Percentiles rank a stretch among this genome's conserved stretches.
Conservation (phyloP, 192 early-diverging fungal species). For the Entrophospora sp. region DNA sequence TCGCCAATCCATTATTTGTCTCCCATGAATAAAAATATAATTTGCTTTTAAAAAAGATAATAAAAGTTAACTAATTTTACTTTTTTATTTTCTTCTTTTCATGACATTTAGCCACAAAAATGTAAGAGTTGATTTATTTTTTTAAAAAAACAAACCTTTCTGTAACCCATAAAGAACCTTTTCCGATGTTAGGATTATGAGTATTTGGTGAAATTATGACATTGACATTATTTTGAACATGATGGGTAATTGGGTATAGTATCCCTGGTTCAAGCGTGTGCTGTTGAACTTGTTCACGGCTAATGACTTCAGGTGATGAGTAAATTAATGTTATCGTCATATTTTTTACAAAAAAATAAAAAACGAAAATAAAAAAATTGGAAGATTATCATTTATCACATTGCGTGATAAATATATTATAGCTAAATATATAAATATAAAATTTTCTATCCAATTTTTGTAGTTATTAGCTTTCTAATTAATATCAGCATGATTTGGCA, state of each 20-base stretch:
- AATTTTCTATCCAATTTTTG: too few relatives aligned
- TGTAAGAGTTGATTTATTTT: neutral
- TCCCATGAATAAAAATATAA: constrained; percentile 38
- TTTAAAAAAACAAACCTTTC: constrained; percentile 27
- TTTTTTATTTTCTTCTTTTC: neutral
- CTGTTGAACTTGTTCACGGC: neutral
- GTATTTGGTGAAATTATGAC: constrained; percentile 22
- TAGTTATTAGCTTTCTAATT: too few relatives aligned
- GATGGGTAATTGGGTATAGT: neutral
- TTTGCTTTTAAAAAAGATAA: constrained; percentile 24
- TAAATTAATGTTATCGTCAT: constrained; percentile 30
- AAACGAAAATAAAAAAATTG: too few relatives aligned
- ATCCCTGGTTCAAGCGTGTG: neutral
- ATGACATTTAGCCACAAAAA: neutral
- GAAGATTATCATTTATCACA: too few relatives aligned
- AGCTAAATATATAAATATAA: too few relatives aligned
- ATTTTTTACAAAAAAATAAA: too few relatives aligned
- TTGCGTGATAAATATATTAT: too few relatives aligned
- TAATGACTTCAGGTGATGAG: constrained; percentile 17
- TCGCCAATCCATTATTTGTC: constrained; percentile 34
- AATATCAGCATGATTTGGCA: too few relatives aligned
- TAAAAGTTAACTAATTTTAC: neutral
- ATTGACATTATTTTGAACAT: constrained; percentile 16
- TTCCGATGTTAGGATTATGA: constrained; percentile 17
- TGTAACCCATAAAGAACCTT: constrained; percentile 38